Evolutionary conservation across 23 red algal species (phyloP), one percentile per base, ranked within the genome.

Genomic region (Gracilaria gracilis): DNA sequence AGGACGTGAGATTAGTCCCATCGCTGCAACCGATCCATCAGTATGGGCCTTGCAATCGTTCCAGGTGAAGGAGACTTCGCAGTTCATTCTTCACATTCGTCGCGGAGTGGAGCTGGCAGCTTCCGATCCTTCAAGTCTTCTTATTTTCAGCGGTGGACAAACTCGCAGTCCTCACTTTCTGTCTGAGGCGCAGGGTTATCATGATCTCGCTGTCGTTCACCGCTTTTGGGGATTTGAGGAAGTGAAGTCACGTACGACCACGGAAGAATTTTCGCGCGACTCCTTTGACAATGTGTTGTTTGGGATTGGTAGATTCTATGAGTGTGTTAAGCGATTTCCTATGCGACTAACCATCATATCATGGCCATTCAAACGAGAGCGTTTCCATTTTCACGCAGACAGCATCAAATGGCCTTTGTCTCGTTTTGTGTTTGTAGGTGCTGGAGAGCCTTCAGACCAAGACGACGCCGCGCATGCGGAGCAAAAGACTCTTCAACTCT

Each of bases 251-350:
- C 36, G 95, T 12, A 75, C 84, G 16, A 75, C 88, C 2, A 97
- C 95, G 21, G 95, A 97, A 61, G 90, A 94, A 55, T 86, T 85
- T 42, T 92, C 95, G 0, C 84, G 95, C 14, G 95, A 97, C 53
- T 94, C 90, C 21, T 97, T 79, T 88, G 95, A 97, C 54, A 97
- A 97, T 74, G 59, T 97, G 17, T 40, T 94, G 31, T 97, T 94
- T 73, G 76, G 80, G 28, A 89, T 97, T 17, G 88, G 75, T 38
- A 84, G 90, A 25, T 97, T 97, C 53, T 73, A 75, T 23, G 81
- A 94, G 46, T 77, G 86, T 62, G 80, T 78, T 14, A 58, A 73
- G 2, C 39, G 39, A 0, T 94, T 91, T 40, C 95, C 95, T 15
- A n/a, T 16, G 3, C 32, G 48, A 28, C 58, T 94, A 14, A 94